phyloP scores from a whole-genome alignment of 768 basidiomycete genomes.

The Ephemerocybe angulata region DNA sequence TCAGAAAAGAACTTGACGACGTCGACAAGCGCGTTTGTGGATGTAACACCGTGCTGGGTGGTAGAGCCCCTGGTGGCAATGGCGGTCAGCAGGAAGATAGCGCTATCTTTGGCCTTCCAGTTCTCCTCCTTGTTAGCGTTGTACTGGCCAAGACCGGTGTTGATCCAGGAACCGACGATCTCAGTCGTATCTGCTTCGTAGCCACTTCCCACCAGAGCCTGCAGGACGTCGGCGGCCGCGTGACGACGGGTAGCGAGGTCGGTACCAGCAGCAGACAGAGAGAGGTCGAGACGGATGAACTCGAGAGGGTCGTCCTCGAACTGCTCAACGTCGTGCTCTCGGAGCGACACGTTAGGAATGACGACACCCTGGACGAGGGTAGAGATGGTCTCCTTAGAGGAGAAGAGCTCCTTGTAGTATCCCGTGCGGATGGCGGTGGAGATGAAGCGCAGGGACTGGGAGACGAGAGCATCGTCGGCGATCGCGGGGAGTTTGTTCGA shows the following conservation, averaged over 20 bases:
- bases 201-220: constrained; percentile 78
- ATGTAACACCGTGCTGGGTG: constrained; percentile 88
- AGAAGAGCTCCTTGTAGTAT: constrained; percentile 77
- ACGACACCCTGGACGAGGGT: constrained; percentile 87
- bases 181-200: constrained; percentile 84
- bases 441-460: constrained; percentile 86
- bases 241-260: constrained; percentile 86
- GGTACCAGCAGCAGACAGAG: constrained; percentile 54
- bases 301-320: constrained; percentile 98
- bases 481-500: constrained; percentile 64
- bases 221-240: constrained; percentile 93
- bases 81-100: constrained; percentile 90
- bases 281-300: constrained; percentile 84
- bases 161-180: constrained; percentile 84
- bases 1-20: constrained; percentile 95
- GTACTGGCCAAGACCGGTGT: constrained; percentile 68
- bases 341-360: constrained; percentile 85
- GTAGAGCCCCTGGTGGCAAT: constrained; percentile 90
- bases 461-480: constrained; percentile 80
- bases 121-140: constrained; percentile 51
- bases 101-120: constrained; percentile 93
- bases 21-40: constrained; percentile 87
- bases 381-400: constrained; percentile 74
- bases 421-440: constrained; percentile 90
- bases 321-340: constrained; percentile 88